phyloP scores from a whole-genome alignment of 2,329 filamentous ascomycete genomes.

The Pseudocercospora musae region DNA sequence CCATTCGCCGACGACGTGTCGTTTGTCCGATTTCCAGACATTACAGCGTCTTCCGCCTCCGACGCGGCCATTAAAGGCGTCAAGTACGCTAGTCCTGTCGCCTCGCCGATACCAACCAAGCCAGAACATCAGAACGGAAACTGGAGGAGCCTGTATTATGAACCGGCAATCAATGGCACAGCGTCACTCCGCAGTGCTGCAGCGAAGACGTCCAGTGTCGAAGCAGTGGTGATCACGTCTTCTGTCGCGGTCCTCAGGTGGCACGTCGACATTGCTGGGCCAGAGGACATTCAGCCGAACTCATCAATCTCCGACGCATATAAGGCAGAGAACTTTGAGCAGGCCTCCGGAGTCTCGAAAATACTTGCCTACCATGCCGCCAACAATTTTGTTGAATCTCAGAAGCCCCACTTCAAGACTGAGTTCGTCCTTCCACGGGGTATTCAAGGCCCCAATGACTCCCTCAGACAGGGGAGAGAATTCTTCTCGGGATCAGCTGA shows the following conservation, averaged over 20 bases:
- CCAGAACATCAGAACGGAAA: conserved; percentile 6
- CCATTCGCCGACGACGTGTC: conserved; percentile 8
- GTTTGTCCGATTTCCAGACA: conserved; percentile 19
- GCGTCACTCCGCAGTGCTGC: conserved; percentile 27
- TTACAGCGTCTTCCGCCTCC: conserved; percentile 18
- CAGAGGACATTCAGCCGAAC: not conserved
- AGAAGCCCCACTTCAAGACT: conserved; percentile 26
- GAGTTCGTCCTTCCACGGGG: conserved; percentile 29
- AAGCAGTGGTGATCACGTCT: conserved; percentile 30
- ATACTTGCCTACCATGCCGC: conserved; percentile 32
- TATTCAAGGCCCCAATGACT: not conserved
- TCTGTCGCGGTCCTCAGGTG: conserved; percentile 25
- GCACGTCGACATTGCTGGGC: not conserved
- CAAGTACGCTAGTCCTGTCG: conserved; percentile 32
- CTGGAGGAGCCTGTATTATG: conserved; percentile 23
- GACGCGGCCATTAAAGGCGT: conserved; percentile 24
- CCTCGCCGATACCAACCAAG: conserved; percentile 28
- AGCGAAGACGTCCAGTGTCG: conserved; percentile 24
- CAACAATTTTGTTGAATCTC: conserved; percentile 19
- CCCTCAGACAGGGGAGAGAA: not conserved
- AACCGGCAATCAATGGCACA: conserved; percentile 32
- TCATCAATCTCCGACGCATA: not conserved
- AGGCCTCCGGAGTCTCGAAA: conserved; percentile 15
- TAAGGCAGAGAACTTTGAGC: not conserved
- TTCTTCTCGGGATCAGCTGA: not conserved